Evolutionary conservation across 148 eudicot species (phyloP), one percentile per base, ranked within the genome.

Genomic region (Spergularia bocconei): DNA sequence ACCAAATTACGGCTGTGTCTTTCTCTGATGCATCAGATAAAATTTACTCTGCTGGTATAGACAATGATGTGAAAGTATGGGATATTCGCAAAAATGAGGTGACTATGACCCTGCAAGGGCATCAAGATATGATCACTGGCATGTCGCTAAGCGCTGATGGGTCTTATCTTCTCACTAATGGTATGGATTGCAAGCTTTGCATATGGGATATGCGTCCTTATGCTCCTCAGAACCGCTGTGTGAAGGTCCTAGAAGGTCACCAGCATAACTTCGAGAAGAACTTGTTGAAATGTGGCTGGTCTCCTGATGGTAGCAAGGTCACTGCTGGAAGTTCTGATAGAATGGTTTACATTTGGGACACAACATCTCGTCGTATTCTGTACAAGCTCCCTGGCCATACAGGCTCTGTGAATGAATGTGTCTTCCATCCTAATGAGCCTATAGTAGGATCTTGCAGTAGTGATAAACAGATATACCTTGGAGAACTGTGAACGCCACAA

Each of bases 191-290:
- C 79, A 87, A 89, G 64, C 97, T 94, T 59, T 89, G 93, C 75
- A 82, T 94, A 53, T 94, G 98, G 98, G 98, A 94, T 63, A 94
- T 94, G 98, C 84, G 98, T 29, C 98, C 98, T 0, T 94, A 94
- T 48, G 98, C 98, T n/a, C 92, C 97, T 8, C 97, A 94, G 44
- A 94, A 92, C 70, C 90, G 98, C 8, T 92, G 97, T 54, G 96
- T 94, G 64, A 94, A 94, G 85, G 85, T 94, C 47, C 72, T 94
- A 23, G 98, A 94, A 79, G 98, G 98, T 16, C 97, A 94, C 79
- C 97, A 91, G 33, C 98, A 94, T 80, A 94, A 94, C 77, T 89
- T 92, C 70, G 98, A 94, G 75, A 88, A 94, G 85, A 94, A 90
- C 80, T 82, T 94, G 86, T 82, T 94, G 83, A 94, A 92, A 76